Percentiles rank a stretch among this genome's conserved stretches.
Evolutionary conservation across 2,329 filamentous ascomycete species (phyloP).

Genomic region (Lachnellula occidentalis): DNA sequence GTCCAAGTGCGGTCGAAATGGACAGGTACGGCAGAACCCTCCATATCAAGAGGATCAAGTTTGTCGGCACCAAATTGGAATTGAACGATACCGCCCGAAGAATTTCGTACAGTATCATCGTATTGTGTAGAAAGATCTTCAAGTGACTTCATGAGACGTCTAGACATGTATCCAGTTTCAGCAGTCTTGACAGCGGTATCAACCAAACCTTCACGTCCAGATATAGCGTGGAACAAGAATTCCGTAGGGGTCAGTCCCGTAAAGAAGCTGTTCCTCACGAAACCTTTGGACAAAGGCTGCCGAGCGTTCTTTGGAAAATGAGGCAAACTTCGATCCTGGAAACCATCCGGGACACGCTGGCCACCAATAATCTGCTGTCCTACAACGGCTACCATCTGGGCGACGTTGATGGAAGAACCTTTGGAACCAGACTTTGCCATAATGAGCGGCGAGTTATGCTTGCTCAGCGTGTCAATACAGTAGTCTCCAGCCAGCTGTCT

Average conservation of each 20-base stretch:
- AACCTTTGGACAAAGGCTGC: conserved; percentile 91
- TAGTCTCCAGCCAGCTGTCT: conserved; percentile 85
- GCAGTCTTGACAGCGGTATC: conserved; percentile 99
- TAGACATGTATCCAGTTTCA: conserved; percentile 98
- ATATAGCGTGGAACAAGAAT: conserved; percentile 98
- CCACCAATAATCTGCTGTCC: conserved; percentile 97
- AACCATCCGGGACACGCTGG: conserved; percentile 87
- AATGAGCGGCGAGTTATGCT: conserved; percentile 85
- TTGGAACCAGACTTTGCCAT: conserved; percentile 98
- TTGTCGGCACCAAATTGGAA: conserved; percentile 97
- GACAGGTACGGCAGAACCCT: conserved; percentile 86
- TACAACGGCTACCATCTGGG: conserved; percentile 96
- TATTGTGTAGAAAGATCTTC: conserved; percentile 93
- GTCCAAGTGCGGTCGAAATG: conserved; percentile 88
- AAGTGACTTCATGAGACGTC: conserved; percentile 93
- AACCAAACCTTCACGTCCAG: conserved; percentile 94
- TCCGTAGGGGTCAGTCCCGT: conserved; percentile 84
- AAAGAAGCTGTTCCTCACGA: conserved; percentile 97
- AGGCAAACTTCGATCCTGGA: conserved; percentile 89
- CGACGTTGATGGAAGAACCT: conserved; percentile 95
- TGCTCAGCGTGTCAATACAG: conserved; percentile 84
- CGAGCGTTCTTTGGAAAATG: conserved; percentile 93
- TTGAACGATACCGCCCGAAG: conserved; percentile 81
- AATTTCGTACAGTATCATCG: conserved; percentile 91
- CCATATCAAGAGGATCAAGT: conserved; percentile 95